These are phyloP conservation scores for Ustilago nuda DNA, from an alignment of 1,284 basidiomycete genomes.

Conservation along the genomic window DNA sequence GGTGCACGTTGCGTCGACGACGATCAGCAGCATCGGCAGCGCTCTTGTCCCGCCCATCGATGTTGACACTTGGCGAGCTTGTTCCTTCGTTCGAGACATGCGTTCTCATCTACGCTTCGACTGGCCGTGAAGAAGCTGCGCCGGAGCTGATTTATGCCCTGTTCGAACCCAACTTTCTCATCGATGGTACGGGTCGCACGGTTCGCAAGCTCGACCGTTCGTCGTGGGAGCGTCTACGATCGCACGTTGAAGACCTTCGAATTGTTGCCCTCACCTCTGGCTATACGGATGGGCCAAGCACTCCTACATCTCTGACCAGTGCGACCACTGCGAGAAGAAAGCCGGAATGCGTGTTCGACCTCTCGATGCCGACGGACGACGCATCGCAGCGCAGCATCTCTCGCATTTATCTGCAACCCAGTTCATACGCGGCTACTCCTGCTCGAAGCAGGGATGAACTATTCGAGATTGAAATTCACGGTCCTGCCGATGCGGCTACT, in stretches of 20 bases:
- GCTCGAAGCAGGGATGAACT: conserved; percentile 31
- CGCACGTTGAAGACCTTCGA: conserved; percentile 47
- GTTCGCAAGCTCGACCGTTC: conserved; percentile 40
- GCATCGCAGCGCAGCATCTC: not conserved
- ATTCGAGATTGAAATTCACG: conserved; percentile 34
- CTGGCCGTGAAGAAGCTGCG: not conserved
- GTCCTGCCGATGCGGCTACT: conserved; percentile 5
- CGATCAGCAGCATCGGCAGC: conserved; percentile 49
- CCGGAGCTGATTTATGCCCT: conserved; percentile 36
- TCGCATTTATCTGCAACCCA: conserved; percentile 35
- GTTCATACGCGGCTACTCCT: conserved; percentile 23
- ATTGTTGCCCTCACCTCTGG: conserved; percentile 39
- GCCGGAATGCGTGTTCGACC: conserved; percentile 40
- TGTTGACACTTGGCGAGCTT: conserved; percentile 31
- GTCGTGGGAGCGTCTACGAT: conserved; percentile 43
- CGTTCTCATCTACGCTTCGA: conserved; percentile 38
- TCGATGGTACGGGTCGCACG: conserved; percentile 16
- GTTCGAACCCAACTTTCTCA: conserved; percentile 52
- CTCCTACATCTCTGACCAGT: not conserved
- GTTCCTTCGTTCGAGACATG: conserved; percentile 45
- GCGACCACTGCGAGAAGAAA: conserved; percentile 4
- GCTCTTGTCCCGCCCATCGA: conserved; percentile 44
- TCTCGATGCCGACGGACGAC: conserved; percentile 19
- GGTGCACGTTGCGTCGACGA: conserved; percentile 35
- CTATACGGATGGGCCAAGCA: not conserved